Evolutionary conservation across 805 yeast species (phyloP).

Genomic region (Myxozyma geophila): DNA sequence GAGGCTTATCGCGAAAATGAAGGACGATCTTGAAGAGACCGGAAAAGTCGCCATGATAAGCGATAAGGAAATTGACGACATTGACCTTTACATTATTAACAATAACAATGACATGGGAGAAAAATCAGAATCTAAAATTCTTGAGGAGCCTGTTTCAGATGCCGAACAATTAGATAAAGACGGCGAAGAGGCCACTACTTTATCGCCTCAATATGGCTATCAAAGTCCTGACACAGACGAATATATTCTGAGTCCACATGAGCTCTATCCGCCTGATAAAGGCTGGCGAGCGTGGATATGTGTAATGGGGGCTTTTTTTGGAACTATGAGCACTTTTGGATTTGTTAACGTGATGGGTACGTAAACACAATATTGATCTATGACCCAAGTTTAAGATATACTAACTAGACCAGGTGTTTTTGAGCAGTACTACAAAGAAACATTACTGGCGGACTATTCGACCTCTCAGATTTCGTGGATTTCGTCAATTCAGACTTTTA

Average conservation of each 20-base stretch:
- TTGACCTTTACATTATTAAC: no score
- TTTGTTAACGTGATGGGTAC: constrained; percentile 42
- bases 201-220: constrained; percentile 11
- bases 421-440: constrained; percentile 40
- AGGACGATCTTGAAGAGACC: no score
- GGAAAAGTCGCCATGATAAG: no score
- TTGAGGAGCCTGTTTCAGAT: no score
- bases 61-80: no score
- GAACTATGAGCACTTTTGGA: constrained; percentile 64
- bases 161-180: neutral
- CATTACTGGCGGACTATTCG: constrained; percentile 35
- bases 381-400: neutral
- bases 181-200: constrained; percentile 6
- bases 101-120: no score
- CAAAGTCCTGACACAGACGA: constrained; percentile 11
- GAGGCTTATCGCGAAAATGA: no score
- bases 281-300: constrained; percentile 55
- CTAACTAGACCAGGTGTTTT: constrained; percentile 32
- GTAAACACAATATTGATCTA: no score
- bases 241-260: constrained; percentile 20
- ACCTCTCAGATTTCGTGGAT: constrained; percentile 45
- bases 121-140: no score
- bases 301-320: constrained; percentile 59
- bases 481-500: constrained; percentile 42
- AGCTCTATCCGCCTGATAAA: constrained; percentile 17